Conservation (phyloP, 176 grass and related monocot species). For the Phragmites australis region DNA sequence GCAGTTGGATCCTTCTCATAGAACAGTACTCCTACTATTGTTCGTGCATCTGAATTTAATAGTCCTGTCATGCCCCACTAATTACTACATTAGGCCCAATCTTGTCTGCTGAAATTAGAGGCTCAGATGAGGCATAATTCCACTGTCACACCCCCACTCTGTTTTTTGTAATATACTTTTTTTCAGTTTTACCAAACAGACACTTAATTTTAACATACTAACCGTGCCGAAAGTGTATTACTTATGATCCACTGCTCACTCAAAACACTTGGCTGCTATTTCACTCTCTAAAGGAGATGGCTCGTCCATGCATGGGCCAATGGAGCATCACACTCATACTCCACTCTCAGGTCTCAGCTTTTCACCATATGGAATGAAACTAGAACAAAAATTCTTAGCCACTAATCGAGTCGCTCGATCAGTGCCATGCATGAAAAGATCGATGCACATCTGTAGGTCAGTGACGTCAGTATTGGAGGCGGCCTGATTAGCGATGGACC, state of each 20-base stretch:
- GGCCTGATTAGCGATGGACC: neutral
- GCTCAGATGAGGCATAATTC: neutral
- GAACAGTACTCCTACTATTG: neutral
- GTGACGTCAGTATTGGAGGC: neutral
- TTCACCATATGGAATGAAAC: neutral
- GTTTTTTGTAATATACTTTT: neutral
- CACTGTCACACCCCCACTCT: neutral
- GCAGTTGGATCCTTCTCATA: neutral
- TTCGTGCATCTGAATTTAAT: neutral
- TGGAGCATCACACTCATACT: constrained; percentile 11
- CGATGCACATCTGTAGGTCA: too few species aligned
- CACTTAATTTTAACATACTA: too few species aligned
- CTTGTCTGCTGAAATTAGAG: neutral
- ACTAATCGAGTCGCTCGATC: neutral
- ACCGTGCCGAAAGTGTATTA: too few species aligned
- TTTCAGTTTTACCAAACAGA: too few species aligned
- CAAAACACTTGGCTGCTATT: constrained; percentile 1
- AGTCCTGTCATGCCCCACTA: neutral
- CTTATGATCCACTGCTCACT: neutral
- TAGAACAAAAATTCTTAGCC: neutral
- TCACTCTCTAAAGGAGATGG: neutral
- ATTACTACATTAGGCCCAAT: neutral
- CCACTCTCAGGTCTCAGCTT: constrained; percentile 14
- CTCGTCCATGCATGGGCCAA: neutral
- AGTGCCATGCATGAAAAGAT: neutral